phyloP scores from a whole-genome alignment of 1,284 basidiomycete genomes.

The Trichosporon coremiiforme region DNA sequence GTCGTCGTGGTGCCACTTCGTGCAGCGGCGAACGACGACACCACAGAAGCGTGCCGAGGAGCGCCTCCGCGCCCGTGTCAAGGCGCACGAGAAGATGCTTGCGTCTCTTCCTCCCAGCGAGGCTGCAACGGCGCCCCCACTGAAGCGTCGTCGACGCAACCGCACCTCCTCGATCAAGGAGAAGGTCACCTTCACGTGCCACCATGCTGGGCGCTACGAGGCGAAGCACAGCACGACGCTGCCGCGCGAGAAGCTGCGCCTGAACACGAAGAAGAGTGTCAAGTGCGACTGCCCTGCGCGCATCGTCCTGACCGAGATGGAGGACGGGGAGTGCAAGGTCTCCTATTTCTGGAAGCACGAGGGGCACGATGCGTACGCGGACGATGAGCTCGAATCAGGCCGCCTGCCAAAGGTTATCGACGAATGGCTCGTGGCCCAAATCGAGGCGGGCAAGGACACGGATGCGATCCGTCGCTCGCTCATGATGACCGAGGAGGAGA shows the following conservation, averaged over 20 bases:
- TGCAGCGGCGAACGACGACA: slow-evolving; percentile 52
- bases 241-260: slow-evolving; percentile 45
- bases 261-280: slow-evolving; percentile 55
- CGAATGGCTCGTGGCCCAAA: slow-evolving; percentile 51
- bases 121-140: slow-evolving; percentile 39
- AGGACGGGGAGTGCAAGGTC: slow-evolving; percentile 46
- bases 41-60: slow-evolving; percentile 52
- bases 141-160: slow-evolving; percentile 48
- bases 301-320: slow-evolving; percentile 50
- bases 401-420: slow-evolving; percentile 50
- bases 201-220: slow-evolving; percentile 51
- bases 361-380: slow-evolving; percentile 52
- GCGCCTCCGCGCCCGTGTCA: slow-evolving; percentile 48
- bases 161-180: slow-evolving; percentile 45
- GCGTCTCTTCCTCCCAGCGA: slow-evolving; percentile 45
- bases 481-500: slow-evolving; percentile 46
- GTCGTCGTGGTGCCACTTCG: slow-evolving; percentile 53
- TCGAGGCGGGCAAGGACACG: slow-evolving; percentile 45
- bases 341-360: slow-evolving; percentile 53
- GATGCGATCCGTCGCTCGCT: slow-evolving; percentile 48
- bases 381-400: slow-evolving; percentile 44
- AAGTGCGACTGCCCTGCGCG: slow-evolving; percentile 51
- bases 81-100: slow-evolving; percentile 42
- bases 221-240: slow-evolving; percentile 46
- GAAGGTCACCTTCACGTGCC: slow-evolving; percentile 54